Evolutionary conservation across 805 yeast genomes (phyloP), one percentile per base, ranked within the genome.

Genomic region (Candida dajiaensis): DNA sequence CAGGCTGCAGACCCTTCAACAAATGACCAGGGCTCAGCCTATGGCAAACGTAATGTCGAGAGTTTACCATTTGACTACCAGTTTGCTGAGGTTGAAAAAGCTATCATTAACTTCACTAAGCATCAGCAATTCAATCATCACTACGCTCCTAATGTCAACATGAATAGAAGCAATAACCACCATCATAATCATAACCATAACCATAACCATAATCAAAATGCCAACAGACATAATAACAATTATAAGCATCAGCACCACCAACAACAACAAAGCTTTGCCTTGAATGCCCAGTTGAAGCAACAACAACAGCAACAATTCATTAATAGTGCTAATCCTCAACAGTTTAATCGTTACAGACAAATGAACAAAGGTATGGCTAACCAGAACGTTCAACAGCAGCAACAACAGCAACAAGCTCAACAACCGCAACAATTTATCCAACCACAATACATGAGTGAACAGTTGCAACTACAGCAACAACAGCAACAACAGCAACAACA

Each of bases 121-220:
- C 63, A 59, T 41, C 64, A 61, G 43, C 63, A 55, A 15, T 60
- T 57, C 51, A 60, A 56, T 44, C 63, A 59, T 36, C 63, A 59
- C 46, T 61, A 61, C 44, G 62, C 64, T 16, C 65, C 64, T 38
- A 60, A 60, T 43, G 58, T 59, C 15, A 54, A 54, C 42, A 38
- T 52, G 22, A 54, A 51, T 37, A 52, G 53, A 48, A 53, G 45
- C 41, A 35, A 48, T 26, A 44, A 45, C 41, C 42, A 46, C 22
- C 38, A 42, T 19, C 28, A 42, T n/a, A n/a, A n/a, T 38, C 38
- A 46, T 31, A 42, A 46, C 29, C 42, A 44, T 36, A 31, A 47
- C 39, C 44, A 43, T 46, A 46, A 44, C 40, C 38, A 44, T 11
- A 37, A 44, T 29, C 44, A 45, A 43, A 15, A 48, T 38, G 23